Base-by-base conservation (phyloP, 495 filamentous ascomycete genomes). In the Trichoderma gamsii region DNA sequence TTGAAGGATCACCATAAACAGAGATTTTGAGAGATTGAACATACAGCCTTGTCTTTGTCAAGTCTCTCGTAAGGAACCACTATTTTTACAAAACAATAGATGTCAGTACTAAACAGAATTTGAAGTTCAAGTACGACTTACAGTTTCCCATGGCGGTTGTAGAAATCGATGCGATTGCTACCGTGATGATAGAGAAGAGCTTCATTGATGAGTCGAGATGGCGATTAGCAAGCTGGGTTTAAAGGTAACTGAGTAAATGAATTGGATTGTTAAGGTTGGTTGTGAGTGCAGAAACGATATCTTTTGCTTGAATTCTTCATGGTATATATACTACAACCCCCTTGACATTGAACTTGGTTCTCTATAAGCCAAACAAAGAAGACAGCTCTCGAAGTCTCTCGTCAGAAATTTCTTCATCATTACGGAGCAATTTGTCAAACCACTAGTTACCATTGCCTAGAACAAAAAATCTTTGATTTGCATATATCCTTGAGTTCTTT, bases 11-110 rank as follows among this genome's bases (percentile, higher is more conserved):
- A 1, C 27, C 25, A 38, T 25, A n/a, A 11, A 2, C 4, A 15
- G 46, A 23, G 13, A 29, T n/a, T 52, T 29, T 4, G 29, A 29
- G 4, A 29, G 29, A 29, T 29, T n/a, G n/a, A 8, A 66, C 65
- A 27, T 56, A 67, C 66, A 27, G 66, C 66, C 23, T 67, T 51
- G 5, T 29, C 46, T 41, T 59, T 67, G 46, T 67, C 46, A 27
- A 67, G 66, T 12, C 66, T 32, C 59, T 67, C 66, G 21, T 51
- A 67, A 27, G 65, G 65, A 29, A 27, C 23, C 16, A 35, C 65
- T 66, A 38, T 38, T 27, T 0, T 25, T 21, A 32, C 5, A 21
- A 66, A 3, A 32, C 35, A 38, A 38, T 6, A 41, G 21, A 51
- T 32, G 12, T 59, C 23, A 59, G 51, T 25, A 59, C 4, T 5